These are phyloP conservation scores for Xylariaceae sp. DNA, from an alignment of 2,329 filamentous ascomycete species.

Conservation along the genomic window DNA sequence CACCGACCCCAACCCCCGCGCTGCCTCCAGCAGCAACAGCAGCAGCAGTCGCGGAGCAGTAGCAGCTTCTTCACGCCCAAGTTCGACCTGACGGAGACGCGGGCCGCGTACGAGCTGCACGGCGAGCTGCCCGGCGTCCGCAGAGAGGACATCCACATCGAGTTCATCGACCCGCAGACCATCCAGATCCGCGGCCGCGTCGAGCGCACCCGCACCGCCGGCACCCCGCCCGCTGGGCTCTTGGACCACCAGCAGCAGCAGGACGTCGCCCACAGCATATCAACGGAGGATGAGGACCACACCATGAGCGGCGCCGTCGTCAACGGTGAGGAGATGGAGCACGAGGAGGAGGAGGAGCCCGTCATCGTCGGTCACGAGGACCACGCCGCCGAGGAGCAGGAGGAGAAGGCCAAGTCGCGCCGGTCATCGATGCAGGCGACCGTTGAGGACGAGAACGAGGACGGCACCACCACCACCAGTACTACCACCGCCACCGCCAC, in stretches of 20 bases:
- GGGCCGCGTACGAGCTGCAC: slow-evolving; percentile 64
- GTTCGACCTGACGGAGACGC: slow-evolving; percentile 70
- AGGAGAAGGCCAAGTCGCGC: slow-evolving; percentile 21
- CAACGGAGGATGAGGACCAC: no score
- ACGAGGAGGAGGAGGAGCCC: slow-evolving; percentile 11
- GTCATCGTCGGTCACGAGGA: slow-evolving; percentile 5
- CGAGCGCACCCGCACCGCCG: slow-evolving; percentile 55
- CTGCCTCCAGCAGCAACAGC: slow-evolving; percentile 1
- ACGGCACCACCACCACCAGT: slow-evolving; percentile 16
- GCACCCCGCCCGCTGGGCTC: slow-evolving; percentile 40
- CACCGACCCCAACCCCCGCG: slow-evolving; percentile 10
- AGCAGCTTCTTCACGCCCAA: slow-evolving; percentile 68
- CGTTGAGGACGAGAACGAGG: slow-evolving; percentile 53
- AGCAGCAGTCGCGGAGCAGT: slow-evolving; percentile 25
- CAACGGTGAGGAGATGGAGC: no score
- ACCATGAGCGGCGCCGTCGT: slow-evolving; percentile 30
- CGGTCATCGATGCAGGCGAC: slow-evolving; percentile 49
- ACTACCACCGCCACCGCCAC: slow-evolving; percentile 13
- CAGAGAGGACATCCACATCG: slow-evolving; percentile 67
- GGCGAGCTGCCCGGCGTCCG: slow-evolving; percentile 71
- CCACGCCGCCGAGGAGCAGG: slow-evolving; percentile 8
- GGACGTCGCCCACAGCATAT: no score
- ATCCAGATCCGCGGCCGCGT: slow-evolving; percentile 62
- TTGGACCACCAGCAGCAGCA: slow-evolving; percentile 35
- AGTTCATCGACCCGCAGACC: slow-evolving; percentile 71